These are phyloP conservation scores for Alliaria petiolata DNA, from an alignment of 345 rosid genomes.

Conservation along the genomic window DNA sequence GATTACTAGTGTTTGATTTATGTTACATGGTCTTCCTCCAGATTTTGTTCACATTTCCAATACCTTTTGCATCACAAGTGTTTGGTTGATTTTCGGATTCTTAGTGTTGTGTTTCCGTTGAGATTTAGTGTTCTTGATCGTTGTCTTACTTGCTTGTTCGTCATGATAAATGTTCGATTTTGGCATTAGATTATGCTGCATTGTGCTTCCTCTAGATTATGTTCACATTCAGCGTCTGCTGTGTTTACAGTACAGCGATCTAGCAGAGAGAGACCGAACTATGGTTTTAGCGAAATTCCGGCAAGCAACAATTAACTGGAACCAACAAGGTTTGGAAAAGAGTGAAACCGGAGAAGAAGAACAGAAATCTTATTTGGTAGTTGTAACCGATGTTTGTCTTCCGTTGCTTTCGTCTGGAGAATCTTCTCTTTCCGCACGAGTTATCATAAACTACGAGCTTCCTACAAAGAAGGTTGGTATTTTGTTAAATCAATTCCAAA, in stretches of 20 bases:
- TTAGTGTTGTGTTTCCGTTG: neutral
- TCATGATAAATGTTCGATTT: neutral
- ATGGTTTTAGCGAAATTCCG: slow-evolving; percentile 55
- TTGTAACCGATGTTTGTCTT: slow-evolving; percentile 82
- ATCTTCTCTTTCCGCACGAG: slow-evolving; percentile 53
- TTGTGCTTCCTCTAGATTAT: neutral
- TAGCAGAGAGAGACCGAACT: slow-evolving; percentile 57
- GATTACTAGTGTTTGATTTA: neutral
- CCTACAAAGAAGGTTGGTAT: slow-evolving; percentile 67
- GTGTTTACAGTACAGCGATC: slow-evolving; percentile 64
- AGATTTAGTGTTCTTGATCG: neutral
- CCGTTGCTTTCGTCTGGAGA: slow-evolving; percentile 66
- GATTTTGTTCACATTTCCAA: neutral
- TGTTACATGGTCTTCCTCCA: neutral
- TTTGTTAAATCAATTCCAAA: neutral
- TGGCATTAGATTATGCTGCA: too few relatives aligned
- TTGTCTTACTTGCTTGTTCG: neutral
- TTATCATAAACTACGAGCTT: slow-evolving; percentile 81
- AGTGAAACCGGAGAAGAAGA: slow-evolving; percentile 39
- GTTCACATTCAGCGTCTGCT: neutral
- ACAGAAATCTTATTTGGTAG: slow-evolving; percentile 57
- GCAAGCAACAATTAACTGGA: slow-evolving; percentile 55
- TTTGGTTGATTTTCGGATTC: neutral
- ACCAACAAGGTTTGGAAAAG: slow-evolving; percentile 43
- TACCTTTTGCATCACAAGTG: neutral